Conservation (phyloP, 1,139 yeast genomes). For the Candida neerlandica region DNA sequence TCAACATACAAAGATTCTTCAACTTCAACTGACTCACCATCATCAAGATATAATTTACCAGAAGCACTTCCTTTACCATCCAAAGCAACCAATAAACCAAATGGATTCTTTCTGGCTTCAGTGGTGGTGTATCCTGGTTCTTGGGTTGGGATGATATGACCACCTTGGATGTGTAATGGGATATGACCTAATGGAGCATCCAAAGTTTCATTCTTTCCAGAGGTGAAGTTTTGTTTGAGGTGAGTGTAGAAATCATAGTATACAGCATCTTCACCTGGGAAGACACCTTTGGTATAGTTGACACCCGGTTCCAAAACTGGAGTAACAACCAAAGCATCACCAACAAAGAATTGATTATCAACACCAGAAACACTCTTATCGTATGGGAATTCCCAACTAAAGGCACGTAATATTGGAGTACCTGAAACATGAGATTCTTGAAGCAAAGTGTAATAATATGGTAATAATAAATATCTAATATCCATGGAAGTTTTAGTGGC, state of each 20-base stretch:
- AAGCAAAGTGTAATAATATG: constrained; percentile 25
- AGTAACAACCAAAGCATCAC: constrained; percentile 26
- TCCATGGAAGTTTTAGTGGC: constrained; percentile 23
- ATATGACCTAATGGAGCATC: constrained; percentile 27
- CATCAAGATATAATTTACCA: constrained; percentile 27
- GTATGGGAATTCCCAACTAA: constrained; percentile 25
- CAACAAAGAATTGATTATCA: constrained; percentile 26
- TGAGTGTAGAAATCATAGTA: constrained; percentile 39
- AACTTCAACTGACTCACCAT: constrained; percentile 28
- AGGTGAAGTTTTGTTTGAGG: constrained; percentile 21
- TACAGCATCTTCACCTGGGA: constrained; percentile 26
- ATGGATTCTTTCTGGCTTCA: constrained; percentile 32
- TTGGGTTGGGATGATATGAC: constrained; percentile 26
- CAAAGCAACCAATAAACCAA: constrained; percentile 30
- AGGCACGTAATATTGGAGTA: constrained; percentile 23
- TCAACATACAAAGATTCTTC: constrained; percentile 22
- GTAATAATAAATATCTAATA: constrained; percentile 24
- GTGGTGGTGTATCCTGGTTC: constrained; percentile 32
- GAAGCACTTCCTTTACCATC: constrained; percentile 21
- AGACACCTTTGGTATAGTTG: constrained; percentile 25
- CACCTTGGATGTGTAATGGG: constrained; percentile 25
- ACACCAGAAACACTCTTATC: constrained; percentile 19
- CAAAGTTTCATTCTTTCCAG: constrained; percentile 24
- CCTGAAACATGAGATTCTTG: constrained; percentile 26
- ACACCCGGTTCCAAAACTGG: constrained; percentile 27